phyloP scores from a whole-genome alignment of 78 protist genomes.

The slime mould (Dictyostelium discoideum) region DNA sequence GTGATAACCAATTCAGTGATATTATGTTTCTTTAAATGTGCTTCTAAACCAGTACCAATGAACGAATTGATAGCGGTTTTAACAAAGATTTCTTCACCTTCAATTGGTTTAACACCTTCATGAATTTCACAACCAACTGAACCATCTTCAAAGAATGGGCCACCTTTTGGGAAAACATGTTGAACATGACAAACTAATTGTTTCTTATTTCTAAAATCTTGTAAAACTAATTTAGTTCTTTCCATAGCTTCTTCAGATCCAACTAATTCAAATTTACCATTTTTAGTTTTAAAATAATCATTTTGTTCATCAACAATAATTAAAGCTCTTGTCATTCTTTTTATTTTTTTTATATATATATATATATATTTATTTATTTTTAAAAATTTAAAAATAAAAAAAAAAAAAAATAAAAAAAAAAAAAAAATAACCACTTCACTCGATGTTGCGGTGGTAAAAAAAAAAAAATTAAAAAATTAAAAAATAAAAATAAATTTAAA shows the following conservation, averaged over 20 bases:
- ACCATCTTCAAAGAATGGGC: slow-evolving; percentile 35
- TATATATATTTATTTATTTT: background rate
- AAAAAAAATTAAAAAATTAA: background rate
- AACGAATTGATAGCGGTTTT: background rate
- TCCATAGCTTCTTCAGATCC: background rate
- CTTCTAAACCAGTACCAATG: background rate
- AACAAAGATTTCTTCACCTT: background rate
- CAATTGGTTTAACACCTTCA: background rate
- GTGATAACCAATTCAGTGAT: background rate
- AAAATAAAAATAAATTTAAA: too few relatives aligned
- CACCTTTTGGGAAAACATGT: background rate
- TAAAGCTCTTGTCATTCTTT: background rate
- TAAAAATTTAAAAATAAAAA: background rate
- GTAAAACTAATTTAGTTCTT: background rate
- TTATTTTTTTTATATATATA: background rate
- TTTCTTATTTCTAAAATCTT: background rate
- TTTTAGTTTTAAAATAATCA: slow-evolving; percentile 11
- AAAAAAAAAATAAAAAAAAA: background rate
- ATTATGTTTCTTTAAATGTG: background rate
- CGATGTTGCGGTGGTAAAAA: too few relatives aligned
- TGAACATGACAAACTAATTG: slow-evolving; percentile 3
- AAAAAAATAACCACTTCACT: background rate
- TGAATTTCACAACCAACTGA: background rate
- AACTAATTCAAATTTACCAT: background rate
- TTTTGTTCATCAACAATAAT: slow-evolving; percentile 33